Evolutionary conservation across 176 grass and related monocot species (phyloP), one percentile per base, ranked within the genome.

Genomic region (Zoysia pacifica): DNA sequence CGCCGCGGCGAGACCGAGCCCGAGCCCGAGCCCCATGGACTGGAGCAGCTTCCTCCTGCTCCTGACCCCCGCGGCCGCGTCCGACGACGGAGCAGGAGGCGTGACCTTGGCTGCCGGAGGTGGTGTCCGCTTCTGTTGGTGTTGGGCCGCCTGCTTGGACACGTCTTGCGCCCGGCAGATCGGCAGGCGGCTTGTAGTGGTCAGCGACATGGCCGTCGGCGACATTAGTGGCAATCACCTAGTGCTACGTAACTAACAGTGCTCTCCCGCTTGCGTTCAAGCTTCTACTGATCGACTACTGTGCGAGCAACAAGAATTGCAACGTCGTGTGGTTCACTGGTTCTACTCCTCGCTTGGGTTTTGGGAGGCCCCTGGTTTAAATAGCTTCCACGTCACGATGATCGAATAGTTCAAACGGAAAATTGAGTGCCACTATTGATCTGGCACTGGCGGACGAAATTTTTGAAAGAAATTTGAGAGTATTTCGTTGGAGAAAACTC

Each of bases 1-100:
- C 5, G 73, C 67, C 6, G 73, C 79, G 38, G 83, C 8, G n/a
- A 90, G 62, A 16, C 90, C 90, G 3, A 90, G 65, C 0, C 87
- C 19, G 16, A 91, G 70, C 0, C 94, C 91, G 9, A 92, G 77
- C 0, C 87, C 89, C 7, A 61, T 83, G 48, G 78, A 84, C 13
- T 75, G 73, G 1, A 92, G 91, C 28, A 94, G 73, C 77, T 83
- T 63, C 56, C 91, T 84, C 86, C 87, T 90, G 81, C 55, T 14
- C 36, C 54, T 11, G 41, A 86, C 14, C 43, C 28, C 11, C 44
- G 9, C 15, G 42, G 40, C 5, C 6, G 85, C 86, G 4, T 80
- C 78, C 2, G 67, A 61, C 11, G 56, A 7, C 2, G 50, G 37
- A 12, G 35, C 8, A 0, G 69, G 36, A 1, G 70, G 9, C 18